Conservation (phyloP, 169 alveolate species). For the Eimeria zaria region DNA sequence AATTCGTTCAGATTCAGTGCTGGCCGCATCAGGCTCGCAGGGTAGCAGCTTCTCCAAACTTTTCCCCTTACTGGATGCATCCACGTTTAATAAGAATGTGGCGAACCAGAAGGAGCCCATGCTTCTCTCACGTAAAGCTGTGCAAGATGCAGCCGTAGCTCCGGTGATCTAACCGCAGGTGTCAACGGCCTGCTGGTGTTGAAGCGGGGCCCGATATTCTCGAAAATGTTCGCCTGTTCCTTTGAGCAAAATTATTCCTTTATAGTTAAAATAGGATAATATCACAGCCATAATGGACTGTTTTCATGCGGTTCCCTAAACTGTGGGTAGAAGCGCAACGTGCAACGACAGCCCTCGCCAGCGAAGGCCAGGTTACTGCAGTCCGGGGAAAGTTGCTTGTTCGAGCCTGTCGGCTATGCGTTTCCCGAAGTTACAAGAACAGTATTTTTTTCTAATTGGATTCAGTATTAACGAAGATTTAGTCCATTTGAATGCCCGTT, state of each 20-base stretch:
- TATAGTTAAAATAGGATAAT: not conserved
- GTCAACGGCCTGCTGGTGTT: conserved; percentile 20
- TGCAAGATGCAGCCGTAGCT: conserved; percentile 49
- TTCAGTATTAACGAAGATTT: not conserved
- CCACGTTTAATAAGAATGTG: not conserved
- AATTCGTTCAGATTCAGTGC: not conserved
- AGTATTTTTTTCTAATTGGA: not conserved
- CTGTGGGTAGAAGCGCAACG: not conserved
- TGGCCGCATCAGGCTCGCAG: conserved; percentile 15
- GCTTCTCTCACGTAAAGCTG: not conserved
- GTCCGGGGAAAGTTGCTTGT: not conserved
- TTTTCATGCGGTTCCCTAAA: not conserved
- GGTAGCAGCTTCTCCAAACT: not conserved
- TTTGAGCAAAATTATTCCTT: not conserved
- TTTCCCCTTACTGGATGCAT: not conserved
- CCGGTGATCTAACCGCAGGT: conserved; percentile 32
- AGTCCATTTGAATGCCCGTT: not conserved
- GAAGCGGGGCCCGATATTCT: not conserved
- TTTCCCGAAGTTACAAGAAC: conserved; percentile 1
- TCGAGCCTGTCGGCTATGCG: conserved; percentile 3
- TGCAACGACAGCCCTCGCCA: conserved; percentile 24
- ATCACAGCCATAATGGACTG: not conserved
- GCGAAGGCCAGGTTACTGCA: conserved; percentile 21
- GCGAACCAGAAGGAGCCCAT: not conserved
- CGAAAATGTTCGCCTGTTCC: not conserved